Base-by-base conservation (phyloP, 2,329 filamentous ascomycete genomes). In the Chaetomiaceae sp. region DNA sequence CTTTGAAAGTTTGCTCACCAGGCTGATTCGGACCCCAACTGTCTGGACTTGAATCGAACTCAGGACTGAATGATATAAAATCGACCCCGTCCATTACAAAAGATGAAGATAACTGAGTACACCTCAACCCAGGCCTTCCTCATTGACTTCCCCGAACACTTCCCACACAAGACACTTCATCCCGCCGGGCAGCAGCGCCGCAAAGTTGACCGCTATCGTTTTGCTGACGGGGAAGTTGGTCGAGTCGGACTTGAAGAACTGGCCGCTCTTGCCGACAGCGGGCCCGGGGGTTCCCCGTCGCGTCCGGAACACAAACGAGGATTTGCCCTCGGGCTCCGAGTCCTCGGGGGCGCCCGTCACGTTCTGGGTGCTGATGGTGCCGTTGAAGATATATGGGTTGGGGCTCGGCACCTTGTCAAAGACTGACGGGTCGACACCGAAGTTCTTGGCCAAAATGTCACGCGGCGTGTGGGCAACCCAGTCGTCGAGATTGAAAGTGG, bases 351-450 rank as follows among this genome's bases (percentile, higher is more conserved):
- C 73, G 3, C 76, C 80, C 0, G 86, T 86, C n/a, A n/a, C n/a
- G n/a, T n/a, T n/a, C n/a, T n/a, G n/a, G n/a, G n/a, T n/a, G n/a
- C n/a, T n/a, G 1, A 75, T 68, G 0, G 79, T 78, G 53, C 85
- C 86, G 60, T 85, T 77, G 73, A 90, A 90, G 64, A 90, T 90
- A 72, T 89, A 90, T 59, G 87, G 86, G 60, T 90, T 79, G 44
- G 74, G 70, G 44, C 79, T 67, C 4, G 86, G 85, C 10, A 89
- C 75, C 54, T 85, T 75, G 14, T 79, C 76, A 60, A 91, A 89
- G 23, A 89, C 73, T 61, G 88, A 80, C 0, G 85, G 81, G 0
- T 80, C 77, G 1, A 90, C 71, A 62, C 87, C 81, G 67, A 90
- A 90, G 70, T 90, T 90, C 65, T 90, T 83, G 30, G 81, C 74